Conservation (phyloP, 306 rosid species). For the Quercus gilva region DNA sequence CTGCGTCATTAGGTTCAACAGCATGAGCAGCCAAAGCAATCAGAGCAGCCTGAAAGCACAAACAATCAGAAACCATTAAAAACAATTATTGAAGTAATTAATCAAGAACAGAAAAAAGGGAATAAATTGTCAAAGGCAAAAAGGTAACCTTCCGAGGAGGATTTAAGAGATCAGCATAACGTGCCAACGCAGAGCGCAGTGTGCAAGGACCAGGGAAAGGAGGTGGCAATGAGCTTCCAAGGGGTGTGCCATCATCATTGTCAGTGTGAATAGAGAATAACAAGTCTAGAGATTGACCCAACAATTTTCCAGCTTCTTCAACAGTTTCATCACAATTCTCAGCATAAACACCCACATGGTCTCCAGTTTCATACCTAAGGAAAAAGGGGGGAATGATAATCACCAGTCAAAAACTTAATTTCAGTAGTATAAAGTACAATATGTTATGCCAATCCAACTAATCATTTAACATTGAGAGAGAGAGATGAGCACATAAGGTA, state of each 20-base stretch:
- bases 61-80: neutral
- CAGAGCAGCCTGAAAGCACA: constrained; percentile 68
- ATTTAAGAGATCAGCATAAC: constrained; percentile 80
- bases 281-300: constrained; percentile 71
- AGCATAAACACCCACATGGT: constrained; percentile 91
- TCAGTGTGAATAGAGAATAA: constrained; percentile 76
- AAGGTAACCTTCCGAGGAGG: constrained; percentile 79
- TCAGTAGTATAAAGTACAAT: neutral
- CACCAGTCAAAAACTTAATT: constrained; percentile 7
- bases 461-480: neutral
- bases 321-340: constrained; percentile 76
- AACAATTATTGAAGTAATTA: neutral
- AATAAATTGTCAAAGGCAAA: constrained; percentile 7
- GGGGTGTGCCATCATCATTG: constrained; percentile 77
- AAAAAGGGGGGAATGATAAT: constrained; percentile 22
- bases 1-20: constrained; percentile 72
- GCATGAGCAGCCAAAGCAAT: constrained; percentile 89
- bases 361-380: constrained; percentile 94
- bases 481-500: neutral
- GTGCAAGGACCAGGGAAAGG: constrained; percentile 92
- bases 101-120: constrained; percentile 9
- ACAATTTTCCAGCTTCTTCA: constrained; percentile 72
- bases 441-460: neutral
- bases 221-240: constrained; percentile 76
- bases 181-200: constrained; percentile 64